Evolutionary conservation across 805 yeast species (phyloP).

Genomic region (Saturnispora besseyi): DNA sequence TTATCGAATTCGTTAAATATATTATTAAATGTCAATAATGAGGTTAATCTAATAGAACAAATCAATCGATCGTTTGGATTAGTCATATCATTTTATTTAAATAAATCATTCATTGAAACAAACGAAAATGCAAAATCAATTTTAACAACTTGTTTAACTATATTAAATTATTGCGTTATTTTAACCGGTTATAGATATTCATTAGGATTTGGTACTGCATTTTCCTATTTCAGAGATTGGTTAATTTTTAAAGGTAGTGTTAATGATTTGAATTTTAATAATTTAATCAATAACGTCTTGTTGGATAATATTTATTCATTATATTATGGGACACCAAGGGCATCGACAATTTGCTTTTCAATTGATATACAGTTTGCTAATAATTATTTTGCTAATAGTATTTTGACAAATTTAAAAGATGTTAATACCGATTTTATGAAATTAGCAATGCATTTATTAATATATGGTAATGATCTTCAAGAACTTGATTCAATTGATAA

Average conservation of each 20-base stretch:
- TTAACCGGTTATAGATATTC: slow-evolving; percentile 55
- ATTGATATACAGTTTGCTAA: slow-evolving; percentile 16
- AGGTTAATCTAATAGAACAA: slow-evolving; percentile 20
- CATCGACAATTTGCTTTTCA: slow-evolving; percentile 17
- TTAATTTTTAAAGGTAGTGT: slow-evolving; percentile 33
- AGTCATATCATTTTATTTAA: slow-evolving; percentile 31
- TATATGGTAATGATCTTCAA: slow-evolving; percentile 15
- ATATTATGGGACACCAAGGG: slow-evolving; percentile 37
- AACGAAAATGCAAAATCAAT: slow-evolving; percentile 24
- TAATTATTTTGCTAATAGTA: slow-evolving; percentile 11
- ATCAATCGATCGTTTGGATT: slow-evolving; percentile 30
- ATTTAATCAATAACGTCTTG: slow-evolving; percentile 39
- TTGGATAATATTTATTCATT: slow-evolving; percentile 46
- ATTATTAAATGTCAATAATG: slow-evolving; percentile 27
- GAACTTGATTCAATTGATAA: slow-evolving; percentile 12
- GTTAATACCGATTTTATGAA: slow-evolving; percentile 17
- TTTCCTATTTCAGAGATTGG: slow-evolving; percentile 50
- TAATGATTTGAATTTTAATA: slow-evolving; percentile 18
- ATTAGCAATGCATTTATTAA: slow-evolving; percentile 21
- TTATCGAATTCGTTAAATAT: slow-evolving; percentile 33
- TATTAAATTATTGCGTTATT: slow-evolving; percentile 47
- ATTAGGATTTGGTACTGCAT: slow-evolving; percentile 44
- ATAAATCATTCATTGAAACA: slow-evolving; percentile 23
- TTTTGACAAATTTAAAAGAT: slow-evolving; percentile 6
- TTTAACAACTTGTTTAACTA: slow-evolving; percentile 31